These are phyloP conservation scores for Adansonia grandidieri DNA, from an alignment of 441 rosid species.

Conservation along the genomic window DNA sequence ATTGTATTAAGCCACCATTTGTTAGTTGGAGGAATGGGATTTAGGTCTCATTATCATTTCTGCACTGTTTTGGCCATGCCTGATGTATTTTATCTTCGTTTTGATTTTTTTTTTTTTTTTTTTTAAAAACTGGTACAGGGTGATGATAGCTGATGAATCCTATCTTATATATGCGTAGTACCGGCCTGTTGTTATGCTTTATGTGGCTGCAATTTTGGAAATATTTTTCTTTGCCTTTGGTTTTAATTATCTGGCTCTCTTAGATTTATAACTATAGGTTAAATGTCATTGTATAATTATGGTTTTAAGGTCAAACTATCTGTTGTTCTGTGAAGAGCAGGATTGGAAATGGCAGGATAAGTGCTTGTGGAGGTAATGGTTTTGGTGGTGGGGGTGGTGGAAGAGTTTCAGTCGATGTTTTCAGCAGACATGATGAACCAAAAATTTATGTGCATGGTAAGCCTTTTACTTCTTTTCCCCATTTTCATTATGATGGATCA, in stretches of 20 bases:
- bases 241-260: neutral
- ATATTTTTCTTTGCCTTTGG: neutral
- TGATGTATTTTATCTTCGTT: conserved; percentile 6
- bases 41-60: neutral
- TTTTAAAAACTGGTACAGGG: neutral
- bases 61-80: conserved; percentile 12
- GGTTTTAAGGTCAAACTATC: conserved; percentile 34
- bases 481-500: neutral
- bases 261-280: neutral
- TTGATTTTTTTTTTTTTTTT: neutral
- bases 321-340: conserved; percentile 65
- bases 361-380: conserved; percentile 97
- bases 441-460: conserved; percentile 91
- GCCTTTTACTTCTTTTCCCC: conserved; percentile 24
- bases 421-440: conserved; percentile 53
- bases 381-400: conserved; percentile 99
- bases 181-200: conserved; percentile 5
- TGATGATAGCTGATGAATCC: conserved; percentile 1
- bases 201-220: neutral
- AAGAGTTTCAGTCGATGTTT: conserved; percentile 76
- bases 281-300: neutral
- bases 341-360: conserved; percentile 89
- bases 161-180: neutral
- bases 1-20: neutral
- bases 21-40: neutral